Evolutionary conservation across 1,284 basidiomycete species (phyloP).

Genomic region (Pascua guehoae): DNA sequence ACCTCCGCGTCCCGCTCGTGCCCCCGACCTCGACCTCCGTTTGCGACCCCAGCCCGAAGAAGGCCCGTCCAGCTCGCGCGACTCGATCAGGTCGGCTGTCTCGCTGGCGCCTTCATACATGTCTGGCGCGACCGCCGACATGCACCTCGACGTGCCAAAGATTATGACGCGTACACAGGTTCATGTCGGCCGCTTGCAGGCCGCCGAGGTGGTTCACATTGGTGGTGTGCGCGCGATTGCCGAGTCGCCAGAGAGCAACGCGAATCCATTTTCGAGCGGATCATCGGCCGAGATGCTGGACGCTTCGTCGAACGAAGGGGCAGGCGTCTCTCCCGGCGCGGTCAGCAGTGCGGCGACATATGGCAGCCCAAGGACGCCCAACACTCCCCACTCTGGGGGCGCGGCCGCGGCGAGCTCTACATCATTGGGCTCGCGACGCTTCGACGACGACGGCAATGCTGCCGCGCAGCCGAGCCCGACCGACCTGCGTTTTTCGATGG

Average conservation of each 20-base stretch:
- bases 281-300: conserved; percentile 4
- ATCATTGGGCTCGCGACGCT: conserved; percentile 19
- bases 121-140: conserved; percentile 40
- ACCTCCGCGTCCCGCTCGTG: conserved; percentile 44
- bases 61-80: conserved; percentile 19
- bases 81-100: conserved; percentile 35
- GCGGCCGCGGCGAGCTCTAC: conserved; percentile 5
- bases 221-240: conserved; percentile 10
- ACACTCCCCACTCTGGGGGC: conserved; percentile 4
- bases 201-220: conserved; percentile 48
- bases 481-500: conserved; percentile 49
- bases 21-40: conserved; percentile 47
- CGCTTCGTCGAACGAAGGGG: no score
- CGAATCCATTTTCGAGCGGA: no score
- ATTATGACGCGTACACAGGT: conserved; percentile 49
- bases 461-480: conserved; percentile 17
- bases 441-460: conserved; percentile 25
- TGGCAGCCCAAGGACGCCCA: not conserved
- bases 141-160: conserved; percentile 47
- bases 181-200: conserved; percentile 44
- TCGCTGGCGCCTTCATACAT: conserved; percentile 44
- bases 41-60: conserved; percentile 25
- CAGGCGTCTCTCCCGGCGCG: not conserved
- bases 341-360: not conserved
- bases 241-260: not conserved